Conservation (phyloP, 1,284 basidiomycete species). For the Papiliotrema flavescens region DNA sequence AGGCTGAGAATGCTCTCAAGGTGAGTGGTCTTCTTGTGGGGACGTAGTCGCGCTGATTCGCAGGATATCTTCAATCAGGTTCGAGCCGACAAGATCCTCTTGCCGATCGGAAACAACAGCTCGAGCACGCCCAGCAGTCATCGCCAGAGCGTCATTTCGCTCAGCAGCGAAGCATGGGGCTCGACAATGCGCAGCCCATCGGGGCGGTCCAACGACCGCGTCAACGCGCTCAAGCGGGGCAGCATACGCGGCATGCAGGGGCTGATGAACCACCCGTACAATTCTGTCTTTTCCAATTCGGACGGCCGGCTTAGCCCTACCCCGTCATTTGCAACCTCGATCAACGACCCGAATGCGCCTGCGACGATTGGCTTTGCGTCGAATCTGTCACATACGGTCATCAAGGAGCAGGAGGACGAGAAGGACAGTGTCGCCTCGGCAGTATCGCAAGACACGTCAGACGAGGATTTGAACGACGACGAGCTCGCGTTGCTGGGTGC, state of each 20-base stretch:
- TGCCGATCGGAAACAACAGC: constrained; percentile 58
- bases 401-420: constrained; percentile 92
- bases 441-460: constrained; percentile 53
- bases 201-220: constrained; percentile 39
- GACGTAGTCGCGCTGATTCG: constrained; percentile 1
- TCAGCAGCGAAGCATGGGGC: constrained; percentile 19
- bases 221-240: constrained; percentile 77
- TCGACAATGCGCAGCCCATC: constrained; percentile 26
- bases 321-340: constrained; percentile 78
- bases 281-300: constrained; percentile 42
- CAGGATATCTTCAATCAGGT: constrained; percentile 93
- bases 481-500: constrained; percentile 90
- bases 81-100: constrained; percentile 84
- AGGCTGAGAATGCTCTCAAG: constrained; percentile 81
- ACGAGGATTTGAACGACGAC: constrained; percentile 73
- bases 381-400: constrained; percentile 92
- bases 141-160: constrained; percentile 25
- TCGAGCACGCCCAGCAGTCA: constrained; percentile 25
- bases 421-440: constrained; percentile 62
- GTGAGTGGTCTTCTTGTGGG: constrained; percentile 47
- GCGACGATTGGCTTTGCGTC: constrained; percentile 90
- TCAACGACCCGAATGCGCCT: constrained; percentile 65
- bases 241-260: constrained; percentile 82
- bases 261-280: constrained; percentile 54
- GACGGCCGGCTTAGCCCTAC: constrained; percentile 84